Evolutionary conservation across 257 asterid genomes (phyloP), one percentile per base, ranked within the genome.

Genomic region (Solanum infundibuliforme): DNA sequence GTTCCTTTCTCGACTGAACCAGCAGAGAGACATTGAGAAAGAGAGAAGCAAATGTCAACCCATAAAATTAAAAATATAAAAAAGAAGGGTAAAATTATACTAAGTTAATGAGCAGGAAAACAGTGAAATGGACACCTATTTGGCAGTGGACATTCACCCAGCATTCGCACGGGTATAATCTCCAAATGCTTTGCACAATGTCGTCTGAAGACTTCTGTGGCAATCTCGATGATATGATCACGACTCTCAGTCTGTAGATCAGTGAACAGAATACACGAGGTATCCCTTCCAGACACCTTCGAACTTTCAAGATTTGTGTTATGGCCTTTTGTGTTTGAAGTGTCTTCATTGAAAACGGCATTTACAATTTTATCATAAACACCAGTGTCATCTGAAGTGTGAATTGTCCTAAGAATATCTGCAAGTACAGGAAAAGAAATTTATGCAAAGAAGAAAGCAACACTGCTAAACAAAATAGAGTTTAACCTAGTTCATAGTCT

Each of bases 141-240:
- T 34, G 89, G 88, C 86, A 86, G 94, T 29, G 73, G 93, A 88
- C 85, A 88, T 90, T 94, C 97, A 85, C 94, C 96, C 90, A 93
- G 73, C 86, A 95, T 90, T 87, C 93, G 96, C 96, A 95, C 92
- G 12, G 98, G 96, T 86, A 93, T 86, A 90, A 92, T 92, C 92
- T 95, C 98, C 92, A 97, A 90, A 94, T 92, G 98, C 92, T 94
- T 95, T 88, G 98, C 99, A 87, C 98, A 94, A 89, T 97, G 99
- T 88, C 88, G 93, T 89, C 94, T 92, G 91, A 88, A 95, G 75
- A 94, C 92, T 90, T 92, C 97, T 83, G 88, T 87, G 71, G 97
- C 94, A 87, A 92, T 88, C 89, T 95, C 95, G 79, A 92, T 68
- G 87, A 95, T 92, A 82, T 88, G 92, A 89, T 94, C 98, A 85